phyloP scores from a whole-genome alignment of 108 stramenopile genomes.

The Nitzschia sp. region DNA sequence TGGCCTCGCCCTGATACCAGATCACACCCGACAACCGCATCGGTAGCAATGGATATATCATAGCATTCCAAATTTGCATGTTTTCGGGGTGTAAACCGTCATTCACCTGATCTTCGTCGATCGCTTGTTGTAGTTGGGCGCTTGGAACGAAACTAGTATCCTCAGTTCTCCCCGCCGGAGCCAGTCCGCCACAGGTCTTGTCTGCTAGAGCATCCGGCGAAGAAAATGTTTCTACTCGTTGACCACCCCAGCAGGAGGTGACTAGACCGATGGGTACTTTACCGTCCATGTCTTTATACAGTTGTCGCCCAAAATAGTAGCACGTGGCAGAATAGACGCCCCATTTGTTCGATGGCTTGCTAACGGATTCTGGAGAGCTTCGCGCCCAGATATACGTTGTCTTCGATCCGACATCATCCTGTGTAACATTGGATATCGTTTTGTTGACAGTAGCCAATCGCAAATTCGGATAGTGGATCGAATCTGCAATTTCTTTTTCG shows the following conservation, averaged over 20 bases:
- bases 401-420: constrained; percentile 12
- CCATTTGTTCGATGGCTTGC: background rate
- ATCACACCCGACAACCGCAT: constrained; percentile 25
- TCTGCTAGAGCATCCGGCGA: constrained; percentile 28
- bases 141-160: background rate
- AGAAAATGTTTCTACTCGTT: constrained; percentile 19
- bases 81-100: background rate
- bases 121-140: background rate
- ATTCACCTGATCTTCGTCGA: background rate
- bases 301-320: constrained; percentile 34
- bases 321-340: constrained; percentile 30
- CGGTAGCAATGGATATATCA: constrained; percentile 31
- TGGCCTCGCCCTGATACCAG: constrained; percentile 45
- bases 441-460: constrained; percentile 22
- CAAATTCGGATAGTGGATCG: constrained; percentile 31
- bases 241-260: constrained; percentile 29
- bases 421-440: background rate
- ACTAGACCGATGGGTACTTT: constrained; percentile 39
- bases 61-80: constrained; percentile 31
- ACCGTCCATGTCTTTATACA: constrained; percentile 13
- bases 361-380: constrained; percentile 9
- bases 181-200: constrained; percentile 24
- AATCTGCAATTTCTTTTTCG: constrained; percentile 22
- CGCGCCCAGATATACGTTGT: constrained; percentile 18
- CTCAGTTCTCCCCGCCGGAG: background rate